phyloP scores from a whole-genome alignment of 345 rosid species.

The Stellera chamaejasme region DNA sequence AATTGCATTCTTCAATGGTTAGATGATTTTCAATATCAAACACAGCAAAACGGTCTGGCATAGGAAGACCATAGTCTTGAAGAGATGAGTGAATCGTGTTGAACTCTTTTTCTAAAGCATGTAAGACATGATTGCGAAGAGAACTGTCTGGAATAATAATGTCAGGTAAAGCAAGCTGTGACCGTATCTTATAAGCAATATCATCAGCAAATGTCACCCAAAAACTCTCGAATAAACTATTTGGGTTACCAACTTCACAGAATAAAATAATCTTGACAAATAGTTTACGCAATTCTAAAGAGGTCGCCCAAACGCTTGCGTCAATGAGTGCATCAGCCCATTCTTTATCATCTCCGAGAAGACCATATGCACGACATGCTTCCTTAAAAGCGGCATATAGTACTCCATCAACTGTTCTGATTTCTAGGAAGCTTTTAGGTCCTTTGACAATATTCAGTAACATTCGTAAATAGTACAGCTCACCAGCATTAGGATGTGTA shows the following conservation, averaged over 20 bases:
- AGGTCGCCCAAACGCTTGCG: fast-evolving
- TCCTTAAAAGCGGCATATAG: not conserved
- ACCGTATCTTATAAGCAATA: not conserved
- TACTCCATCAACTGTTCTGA: not conserved
- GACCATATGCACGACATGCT: not conserved
- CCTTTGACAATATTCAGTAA: not conserved
- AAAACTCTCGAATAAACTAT: not conserved
- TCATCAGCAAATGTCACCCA: not conserved
- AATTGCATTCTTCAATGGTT: too few relatives aligned
- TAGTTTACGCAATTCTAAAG: not conserved
- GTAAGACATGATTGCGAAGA: not conserved
- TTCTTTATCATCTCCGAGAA: not conserved
- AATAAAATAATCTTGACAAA: not conserved
- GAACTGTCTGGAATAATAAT: too few relatives aligned
- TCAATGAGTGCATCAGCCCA: not conserved
- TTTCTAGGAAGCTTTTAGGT: not conserved
- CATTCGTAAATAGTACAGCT: not conserved
- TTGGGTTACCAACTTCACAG: not conserved
- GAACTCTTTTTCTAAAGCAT: not conserved
- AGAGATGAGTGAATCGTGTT: not conserved
- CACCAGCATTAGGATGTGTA: fast-evolving
- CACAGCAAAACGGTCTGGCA: too few relatives aligned
- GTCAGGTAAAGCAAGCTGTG: too few relatives aligned
- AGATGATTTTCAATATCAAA: too few relatives aligned
- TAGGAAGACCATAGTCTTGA: too few relatives aligned